Evolutionary conservation across 2,329 filamentous ascomycete species (phyloP), one percentile per base, ranked within the genome.

Genomic region (Penicillium sclerotigenum): DNA sequence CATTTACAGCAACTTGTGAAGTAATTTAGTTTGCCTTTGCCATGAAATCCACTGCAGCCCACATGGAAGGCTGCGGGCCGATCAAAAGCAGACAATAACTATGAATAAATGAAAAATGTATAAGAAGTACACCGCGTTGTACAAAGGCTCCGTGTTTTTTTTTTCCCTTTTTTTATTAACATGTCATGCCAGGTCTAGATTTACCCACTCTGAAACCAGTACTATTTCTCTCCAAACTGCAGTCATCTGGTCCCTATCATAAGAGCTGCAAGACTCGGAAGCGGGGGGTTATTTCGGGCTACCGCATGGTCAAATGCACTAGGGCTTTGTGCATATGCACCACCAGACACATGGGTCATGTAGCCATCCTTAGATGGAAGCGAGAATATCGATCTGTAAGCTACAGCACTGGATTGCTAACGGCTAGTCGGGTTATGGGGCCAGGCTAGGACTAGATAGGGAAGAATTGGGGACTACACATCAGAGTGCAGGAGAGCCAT

Each of bases 321-420:
- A 38, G 20, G 36, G 29, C n/a, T 48, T 53, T 49, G 37, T 8
- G 26, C 38, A 42, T 50, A 11, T 50, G 46, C 46, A 20, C 22
- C 28, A n/a, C 5, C 18, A 28, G 13, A 52, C 31, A 42, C 42
- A 57, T 47, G 36, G 36, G 47, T 51, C 37, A 50, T 48, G 28
- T 52, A 43, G 40, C 29, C 18, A 38, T 29, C 26, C 24, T 38
- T 20, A 20, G 16, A 26, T 22, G 45, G 49, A 41, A 37, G 34
- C 49, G 29, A 53, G 33, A 50, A 42, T 47, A 45, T 37, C 7
- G 50, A 59, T 60, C 57, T 60, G 55, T 59, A 51, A n/a, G 13
- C 37, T 56, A 47, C 51, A 54, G 31, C 33, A 43, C 40, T 54
- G 47, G 57, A 47, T 64, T 59, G 33, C 18, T 47, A 63, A 61